A percentile compares a stretch with the other conserved stretches of the same genome.
Evolutionary conservation across 805 yeast genomes (phyloP).

Genomic region (Kazachstania kunashirensis): DNA sequence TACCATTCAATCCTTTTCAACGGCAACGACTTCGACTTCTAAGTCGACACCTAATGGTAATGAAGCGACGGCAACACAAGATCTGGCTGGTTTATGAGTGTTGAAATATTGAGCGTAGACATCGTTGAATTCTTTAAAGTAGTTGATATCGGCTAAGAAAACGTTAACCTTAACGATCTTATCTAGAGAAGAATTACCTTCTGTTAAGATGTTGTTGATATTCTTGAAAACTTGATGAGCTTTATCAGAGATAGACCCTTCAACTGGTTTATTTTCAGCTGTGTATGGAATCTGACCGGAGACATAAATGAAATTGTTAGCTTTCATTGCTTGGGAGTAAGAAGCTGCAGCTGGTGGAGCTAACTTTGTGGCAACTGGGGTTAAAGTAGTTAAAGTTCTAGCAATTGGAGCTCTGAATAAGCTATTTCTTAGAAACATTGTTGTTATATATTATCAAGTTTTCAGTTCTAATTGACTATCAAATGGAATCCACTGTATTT

Average conservation of each 20-base stretch:
- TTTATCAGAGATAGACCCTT: constrained; percentile 63
- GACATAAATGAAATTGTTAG: constrained; percentile 74
- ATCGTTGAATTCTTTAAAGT: constrained; percentile 73
- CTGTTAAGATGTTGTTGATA: constrained; percentile 61
- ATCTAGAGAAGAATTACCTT: constrained; percentile 71
- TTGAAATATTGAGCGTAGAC: constrained; percentile 70
- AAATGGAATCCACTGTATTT: no score
- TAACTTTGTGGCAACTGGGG: constrained; percentile 52
- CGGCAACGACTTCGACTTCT: constrained; percentile 87
- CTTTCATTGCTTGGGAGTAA: constrained; percentile 90
- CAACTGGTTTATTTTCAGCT: constrained; percentile 65
- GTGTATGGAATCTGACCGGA: constrained; percentile 93
- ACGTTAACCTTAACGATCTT: constrained; percentile 78
- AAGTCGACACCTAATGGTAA: constrained; percentile 77
- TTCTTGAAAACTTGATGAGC: constrained; percentile 65
- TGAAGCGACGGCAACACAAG: constrained; percentile 87
- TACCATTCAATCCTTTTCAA: constrained; percentile 39
- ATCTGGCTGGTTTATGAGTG: constrained; percentile 85
- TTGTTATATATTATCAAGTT: constrained; percentile 1
- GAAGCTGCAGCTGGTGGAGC: constrained; percentile 98
- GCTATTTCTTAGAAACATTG: constrained; percentile 15
- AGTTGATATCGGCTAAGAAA: constrained; percentile 80
- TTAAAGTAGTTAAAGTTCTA: constrained; percentile 12
- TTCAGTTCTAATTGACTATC: no score
- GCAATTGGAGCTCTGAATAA: constrained; percentile 12